Percentiles rank a stretch among this genome's conserved stretches.
These are phyloP conservation scores for Lentinula boryana DNA, from an alignment of 768 basidiomycete species.

Conservation along the genomic window DNA sequence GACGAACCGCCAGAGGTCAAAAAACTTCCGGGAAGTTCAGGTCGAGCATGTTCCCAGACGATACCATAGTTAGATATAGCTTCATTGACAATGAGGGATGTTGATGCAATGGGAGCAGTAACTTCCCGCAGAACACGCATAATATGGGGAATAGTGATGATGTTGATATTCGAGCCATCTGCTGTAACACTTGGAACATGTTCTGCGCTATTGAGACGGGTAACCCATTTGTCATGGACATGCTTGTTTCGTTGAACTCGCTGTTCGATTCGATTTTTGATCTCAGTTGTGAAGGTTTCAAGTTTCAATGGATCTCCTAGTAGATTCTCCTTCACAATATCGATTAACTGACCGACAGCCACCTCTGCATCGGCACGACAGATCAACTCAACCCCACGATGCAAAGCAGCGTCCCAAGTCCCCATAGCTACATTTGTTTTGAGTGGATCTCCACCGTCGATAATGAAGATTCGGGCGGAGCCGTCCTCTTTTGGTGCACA, in stretches of 20 bases:
- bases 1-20: slow-evolving; percentile 58
- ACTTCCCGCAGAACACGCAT: slow-evolving; percentile 39
- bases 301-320: slow-evolving; percentile 7
- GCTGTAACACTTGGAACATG: slow-evolving; percentile 6
- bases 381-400: slow-evolving; percentile 40
- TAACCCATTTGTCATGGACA: slow-evolving; percentile 12
- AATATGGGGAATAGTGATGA: slow-evolving; percentile 41
- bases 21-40: slow-evolving; percentile 43
- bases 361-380: slow-evolving; percentile 50
- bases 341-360: slow-evolving; percentile 44
- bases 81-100: slow-evolving; percentile 55
- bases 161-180: slow-evolving; percentile 8
- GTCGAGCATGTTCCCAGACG: slow-evolving; percentile 55
- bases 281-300: not conserved
- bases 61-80: slow-evolving; percentile 49
- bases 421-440: slow-evolving; percentile 37
- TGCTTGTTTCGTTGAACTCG: slow-evolving; percentile 4
- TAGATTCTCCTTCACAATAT: slow-evolving; percentile 23
- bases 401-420: slow-evolving; percentile 38
- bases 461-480: slow-evolving; percentile 45
- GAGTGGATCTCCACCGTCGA: slow-evolving; percentile 61
- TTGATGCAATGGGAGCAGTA: slow-evolving; percentile 8
- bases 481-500: slow-evolving; percentile 30
- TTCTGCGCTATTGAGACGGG: slow-evolving; percentile 14
- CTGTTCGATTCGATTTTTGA: not conserved